Evolutionary conservation across 2,329 filamentous ascomycete species (phyloP).

Genomic region (Rhinocladiella similis): DNA sequence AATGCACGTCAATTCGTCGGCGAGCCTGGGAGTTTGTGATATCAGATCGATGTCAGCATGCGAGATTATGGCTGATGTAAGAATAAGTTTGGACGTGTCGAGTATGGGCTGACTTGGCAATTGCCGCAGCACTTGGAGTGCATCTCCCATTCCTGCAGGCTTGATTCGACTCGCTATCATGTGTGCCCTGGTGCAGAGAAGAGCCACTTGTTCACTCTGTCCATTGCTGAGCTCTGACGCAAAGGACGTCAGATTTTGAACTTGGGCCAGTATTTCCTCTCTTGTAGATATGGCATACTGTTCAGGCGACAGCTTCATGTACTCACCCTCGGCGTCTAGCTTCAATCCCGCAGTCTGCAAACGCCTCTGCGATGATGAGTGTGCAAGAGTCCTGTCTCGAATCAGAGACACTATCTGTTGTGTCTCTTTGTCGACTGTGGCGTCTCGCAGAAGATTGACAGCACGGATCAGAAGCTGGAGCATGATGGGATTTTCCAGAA

Average conservation of each 20-base stretch:
- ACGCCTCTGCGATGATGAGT: background rate
- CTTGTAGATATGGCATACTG: background rate
- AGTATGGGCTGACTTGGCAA: background rate
- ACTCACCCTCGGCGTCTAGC: conserved; percentile 5
- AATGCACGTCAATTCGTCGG: conserved; percentile 34
- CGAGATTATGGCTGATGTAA: conserved; percentile 5
- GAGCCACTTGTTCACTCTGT: conserved; percentile 2
- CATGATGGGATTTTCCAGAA: background rate
- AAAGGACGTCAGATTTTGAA: conserved; percentile 9
- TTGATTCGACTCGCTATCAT: conserved; percentile 3
- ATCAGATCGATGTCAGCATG: conserved; percentile 9
- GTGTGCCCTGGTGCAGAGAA: conserved; percentile 11
- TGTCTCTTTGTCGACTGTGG: background rate
- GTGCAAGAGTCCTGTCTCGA: background rate
- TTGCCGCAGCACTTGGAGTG: conserved; percentile 3
- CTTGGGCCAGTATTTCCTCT: background rate
- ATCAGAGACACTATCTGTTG: background rate
- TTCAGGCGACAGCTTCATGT: background rate
- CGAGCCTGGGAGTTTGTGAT: conserved; percentile 5
- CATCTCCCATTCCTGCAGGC: background rate
- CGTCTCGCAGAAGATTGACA: background rate
- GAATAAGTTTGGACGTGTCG: conserved; percentile 4
- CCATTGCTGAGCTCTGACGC: background rate
- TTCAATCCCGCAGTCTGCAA: background rate
- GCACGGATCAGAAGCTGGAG: background rate